Conservation (phyloP, 2,329 filamentous ascomycete genomes). For the Verticillium dahliae region DNA sequence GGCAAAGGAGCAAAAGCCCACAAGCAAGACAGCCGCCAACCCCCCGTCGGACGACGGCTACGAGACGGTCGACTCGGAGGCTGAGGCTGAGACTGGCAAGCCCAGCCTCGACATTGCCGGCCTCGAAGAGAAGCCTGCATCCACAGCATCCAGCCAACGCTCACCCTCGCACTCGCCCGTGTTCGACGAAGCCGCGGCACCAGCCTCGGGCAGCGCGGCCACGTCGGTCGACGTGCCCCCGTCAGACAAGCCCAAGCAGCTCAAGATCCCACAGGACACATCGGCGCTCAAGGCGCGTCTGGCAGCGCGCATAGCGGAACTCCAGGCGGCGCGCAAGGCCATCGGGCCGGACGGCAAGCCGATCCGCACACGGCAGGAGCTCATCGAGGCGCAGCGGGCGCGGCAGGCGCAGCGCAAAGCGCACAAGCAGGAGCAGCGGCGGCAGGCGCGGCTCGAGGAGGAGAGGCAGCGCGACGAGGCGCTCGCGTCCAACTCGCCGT, state of each 20-base stretch:
- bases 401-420: constrained; percentile 83
- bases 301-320: constrained; percentile 74
- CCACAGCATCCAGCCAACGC: constrained; percentile 32
- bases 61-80: not conserved
- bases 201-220: constrained; percentile 47
- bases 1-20: not conserved
- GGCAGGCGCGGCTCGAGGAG: constrained; percentile 74
- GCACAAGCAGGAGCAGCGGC: constrained; percentile 80
- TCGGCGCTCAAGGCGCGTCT: constrained; percentile 72
- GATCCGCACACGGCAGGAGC: constrained; percentile 79
- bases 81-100: constrained; percentile 6
- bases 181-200: constrained; percentile 46
- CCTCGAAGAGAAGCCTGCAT: constrained; percentile 28
- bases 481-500: constrained; percentile 55
- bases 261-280: constrained; percentile 63
- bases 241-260: constrained; percentile 56
- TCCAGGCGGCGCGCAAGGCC: constrained; percentile 81
- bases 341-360: constrained; percentile 76
- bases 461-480: constrained; percentile 59
- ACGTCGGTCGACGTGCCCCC: constrained; percentile 62
- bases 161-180: constrained; percentile 52
- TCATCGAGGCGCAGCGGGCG: constrained; percentile 81
- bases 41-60: not conserved
- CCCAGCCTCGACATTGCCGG: constrained; percentile 18
- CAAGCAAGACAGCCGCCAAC: not conserved